These are phyloP conservation scores for Limnanthes douglasii DNA, from an alignment of 345 rosid genomes.

Conservation along the genomic window DNA sequence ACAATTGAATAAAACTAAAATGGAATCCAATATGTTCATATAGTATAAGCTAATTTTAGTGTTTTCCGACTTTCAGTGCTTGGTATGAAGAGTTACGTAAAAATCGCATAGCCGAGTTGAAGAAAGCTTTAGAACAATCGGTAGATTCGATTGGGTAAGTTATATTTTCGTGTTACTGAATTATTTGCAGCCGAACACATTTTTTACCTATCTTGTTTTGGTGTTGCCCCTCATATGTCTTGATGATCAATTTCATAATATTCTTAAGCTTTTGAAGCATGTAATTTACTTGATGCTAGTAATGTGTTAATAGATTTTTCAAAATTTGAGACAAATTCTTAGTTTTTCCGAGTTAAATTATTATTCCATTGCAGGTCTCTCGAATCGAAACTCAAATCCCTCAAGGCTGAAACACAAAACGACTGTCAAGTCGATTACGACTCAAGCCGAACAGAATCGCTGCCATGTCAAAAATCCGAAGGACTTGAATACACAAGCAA, in stretches of 20 bases:
- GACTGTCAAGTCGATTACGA: constrained; percentile 24
- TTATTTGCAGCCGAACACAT: too few relatives aligned
- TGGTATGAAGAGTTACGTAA: constrained; percentile 81
- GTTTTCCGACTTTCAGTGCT: constrained; percentile 22
- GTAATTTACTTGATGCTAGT: too few relatives aligned
- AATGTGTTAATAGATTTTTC: too few relatives aligned
- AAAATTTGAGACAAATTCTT: too few relatives aligned
- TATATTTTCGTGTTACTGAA: background rate
- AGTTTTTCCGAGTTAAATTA: too few relatives aligned
- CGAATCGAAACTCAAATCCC: constrained; percentile 57
- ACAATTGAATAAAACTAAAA: background rate
- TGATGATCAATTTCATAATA: background rate
- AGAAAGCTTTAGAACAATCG: constrained; percentile 50
- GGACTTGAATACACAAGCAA: constrained; percentile 46
- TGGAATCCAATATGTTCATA: too few relatives aligned
- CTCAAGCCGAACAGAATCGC: constrained; percentile 56
- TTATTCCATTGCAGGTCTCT: constrained; percentile 32
- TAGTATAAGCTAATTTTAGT: too few relatives aligned
- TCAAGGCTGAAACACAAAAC: constrained; percentile 41
- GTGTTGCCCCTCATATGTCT: too few relatives aligned
- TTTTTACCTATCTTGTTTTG: too few relatives aligned
- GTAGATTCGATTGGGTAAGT: constrained; percentile 74
- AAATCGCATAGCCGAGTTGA: constrained; percentile 63
- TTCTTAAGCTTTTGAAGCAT: background rate
- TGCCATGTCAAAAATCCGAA: constrained; percentile 33